Conservation (phyloP, 2,329 filamentous ascomycete species). For the Colletotrichum lupini region DNA sequence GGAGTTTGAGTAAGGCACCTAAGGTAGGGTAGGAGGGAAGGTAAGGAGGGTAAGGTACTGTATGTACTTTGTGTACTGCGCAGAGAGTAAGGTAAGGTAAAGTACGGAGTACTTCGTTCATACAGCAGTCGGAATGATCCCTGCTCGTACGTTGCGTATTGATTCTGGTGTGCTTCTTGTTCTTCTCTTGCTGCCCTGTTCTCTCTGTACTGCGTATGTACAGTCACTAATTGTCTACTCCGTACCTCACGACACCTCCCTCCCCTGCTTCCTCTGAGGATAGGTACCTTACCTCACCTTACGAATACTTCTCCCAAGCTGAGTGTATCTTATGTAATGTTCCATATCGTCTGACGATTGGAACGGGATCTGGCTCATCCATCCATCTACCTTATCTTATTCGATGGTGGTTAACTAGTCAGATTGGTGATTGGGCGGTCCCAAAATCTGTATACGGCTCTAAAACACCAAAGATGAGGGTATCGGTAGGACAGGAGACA, state of each 20-base stretch:
- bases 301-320: background rate
- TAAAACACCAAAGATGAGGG: background rate
- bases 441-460: background rate
- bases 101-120: background rate
- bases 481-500: background rate
- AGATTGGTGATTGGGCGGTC: background rate
- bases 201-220: too few species aligned
- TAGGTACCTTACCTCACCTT: background rate
- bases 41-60: background rate
- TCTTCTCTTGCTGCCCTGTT: background rate
- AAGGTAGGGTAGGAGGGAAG: background rate
- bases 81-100: background rate
- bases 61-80: background rate
- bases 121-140: too few species aligned
- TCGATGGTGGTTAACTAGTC: background rate
- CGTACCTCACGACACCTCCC: background rate
- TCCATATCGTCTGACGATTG: background rate
- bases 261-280: background rate
- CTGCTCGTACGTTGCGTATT: background rate
- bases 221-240: too few species aligned
- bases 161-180: background rate
- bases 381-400: background rate
- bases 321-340: background rate
- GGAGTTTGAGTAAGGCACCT: background rate
- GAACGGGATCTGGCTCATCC: background rate